A percentile compares a stretch with the other conserved stretches of the same genome.
These are phyloP conservation scores for Protomyces inundatus DNA, from an alignment of 1,139 yeast species.

Conservation along the genomic window DNA sequence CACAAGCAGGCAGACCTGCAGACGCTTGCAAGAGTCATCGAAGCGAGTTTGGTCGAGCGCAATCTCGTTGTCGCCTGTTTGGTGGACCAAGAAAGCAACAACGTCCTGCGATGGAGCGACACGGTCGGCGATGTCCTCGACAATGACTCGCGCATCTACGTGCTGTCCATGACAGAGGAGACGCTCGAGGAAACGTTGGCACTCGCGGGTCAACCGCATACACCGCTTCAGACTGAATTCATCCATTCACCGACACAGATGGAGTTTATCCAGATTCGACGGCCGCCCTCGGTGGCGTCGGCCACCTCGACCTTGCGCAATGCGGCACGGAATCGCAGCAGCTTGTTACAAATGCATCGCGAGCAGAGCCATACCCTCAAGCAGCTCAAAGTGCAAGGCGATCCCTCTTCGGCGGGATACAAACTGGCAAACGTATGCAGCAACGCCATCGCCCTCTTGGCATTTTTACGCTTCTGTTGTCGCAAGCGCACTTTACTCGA, in stretches of 20 bases:
- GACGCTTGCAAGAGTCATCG: conserved; percentile 11
- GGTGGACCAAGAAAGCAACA: conserved; percentile 7
- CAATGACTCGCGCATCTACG: conserved; percentile 5
- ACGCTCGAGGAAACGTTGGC: conserved; percentile 8
- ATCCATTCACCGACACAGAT: not conserved
- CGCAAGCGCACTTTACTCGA: conserved; percentile 9
- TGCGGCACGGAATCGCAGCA: not conserved
- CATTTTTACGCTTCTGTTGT: conserved; percentile 8
- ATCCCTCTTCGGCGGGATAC: not conserved
- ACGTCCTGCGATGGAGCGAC: conserved; percentile 19
- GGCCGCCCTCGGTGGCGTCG: not conserved
- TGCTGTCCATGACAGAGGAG: conserved; percentile 7
- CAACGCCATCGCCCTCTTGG: conserved; percentile 8
- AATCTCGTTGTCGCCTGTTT: conserved; percentile 19
- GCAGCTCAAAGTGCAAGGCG: not conserved
- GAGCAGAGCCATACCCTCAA: not conserved
- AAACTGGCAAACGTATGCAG: not conserved
- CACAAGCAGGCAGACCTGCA: conserved; percentile 21
- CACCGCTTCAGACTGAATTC: not conserved
- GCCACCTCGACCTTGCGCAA: not conserved
- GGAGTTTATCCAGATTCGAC: conserved; percentile 13
- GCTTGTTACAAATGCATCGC: not conserved
- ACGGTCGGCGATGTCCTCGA: conserved; percentile 18
- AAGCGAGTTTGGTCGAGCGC: conserved; percentile 4
- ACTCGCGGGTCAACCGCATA: not conserved